These are phyloP conservation scores for Crithidia expoeki DNA, from an alignment of 208 protist species.

Conservation along the genomic window DNA sequence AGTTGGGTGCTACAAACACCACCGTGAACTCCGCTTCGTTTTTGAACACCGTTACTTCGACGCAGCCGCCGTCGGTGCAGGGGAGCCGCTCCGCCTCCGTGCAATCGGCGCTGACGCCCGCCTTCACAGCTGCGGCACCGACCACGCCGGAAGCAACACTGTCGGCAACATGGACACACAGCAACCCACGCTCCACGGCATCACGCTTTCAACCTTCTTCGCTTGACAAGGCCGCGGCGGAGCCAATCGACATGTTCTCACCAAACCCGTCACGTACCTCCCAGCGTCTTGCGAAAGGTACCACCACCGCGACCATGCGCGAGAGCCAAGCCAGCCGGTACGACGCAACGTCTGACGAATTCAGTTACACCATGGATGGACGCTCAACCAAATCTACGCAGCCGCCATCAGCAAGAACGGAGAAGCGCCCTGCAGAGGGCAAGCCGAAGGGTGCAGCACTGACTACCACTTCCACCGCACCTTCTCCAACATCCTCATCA, in stretches of 20 bases:
- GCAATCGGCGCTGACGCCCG: neutral
- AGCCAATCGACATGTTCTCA: neutral
- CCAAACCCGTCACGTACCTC: neutral
- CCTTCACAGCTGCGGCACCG: neutral
- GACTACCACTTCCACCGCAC: neutral
- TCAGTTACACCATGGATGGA: neutral
- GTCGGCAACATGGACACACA: too few species aligned
- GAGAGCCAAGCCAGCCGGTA: neutral
- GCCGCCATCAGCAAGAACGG: neutral
- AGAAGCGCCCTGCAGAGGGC: neutral
- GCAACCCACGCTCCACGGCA: neutral
- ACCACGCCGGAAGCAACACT: neutral
- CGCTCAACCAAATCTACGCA: conserved; percentile 7
- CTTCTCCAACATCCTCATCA: neutral
- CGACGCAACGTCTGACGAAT: neutral
- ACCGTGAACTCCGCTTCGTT: conserved; percentile 17
- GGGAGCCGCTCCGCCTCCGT: conserved; percentile 14
- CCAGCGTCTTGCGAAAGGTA: neutral
- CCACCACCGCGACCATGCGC: neutral
- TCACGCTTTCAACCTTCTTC: neutral
- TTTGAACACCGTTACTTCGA: conserved; percentile 7
- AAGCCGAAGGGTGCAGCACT: neutral
- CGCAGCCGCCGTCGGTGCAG: conserved; percentile 15
- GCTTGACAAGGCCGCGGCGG: neutral
- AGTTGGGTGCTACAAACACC: neutral